Percentiles rank a stretch among this genome's conserved stretches.
These are phyloP conservation scores for Chernovozyma aurita DNA, from an alignment of 1,139 yeast genomes.

Conservation along the genomic window DNA sequence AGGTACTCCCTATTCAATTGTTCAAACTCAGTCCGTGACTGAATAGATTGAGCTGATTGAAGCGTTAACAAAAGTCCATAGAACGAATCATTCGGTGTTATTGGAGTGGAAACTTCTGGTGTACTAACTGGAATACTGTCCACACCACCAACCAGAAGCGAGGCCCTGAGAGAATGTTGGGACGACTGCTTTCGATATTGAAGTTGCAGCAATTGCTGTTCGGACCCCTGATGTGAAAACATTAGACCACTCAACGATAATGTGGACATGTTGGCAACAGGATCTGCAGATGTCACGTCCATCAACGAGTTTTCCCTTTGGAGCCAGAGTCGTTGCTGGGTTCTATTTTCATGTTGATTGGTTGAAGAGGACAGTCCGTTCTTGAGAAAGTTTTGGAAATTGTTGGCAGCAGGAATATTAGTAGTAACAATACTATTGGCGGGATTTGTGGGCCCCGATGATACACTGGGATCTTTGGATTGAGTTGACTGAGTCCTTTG, in stretches of 20 bases:
- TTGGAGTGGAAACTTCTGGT: not conserved
- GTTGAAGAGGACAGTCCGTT: not conserved
- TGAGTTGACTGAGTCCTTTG: conserved; percentile 18
- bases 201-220: conserved; percentile 1
- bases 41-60: conserved; percentile 45
- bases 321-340: conserved; percentile 79
- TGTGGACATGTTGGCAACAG: conserved; percentile 36
- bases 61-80: conserved; percentile 30
- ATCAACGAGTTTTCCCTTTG: conserved; percentile 72
- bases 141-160: not conserved
- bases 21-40: conserved; percentile 71
- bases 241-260: conserved; percentile 34
- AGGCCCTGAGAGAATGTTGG: not conserved
- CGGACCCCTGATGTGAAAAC: conserved; percentile 6
- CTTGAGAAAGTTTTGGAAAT: conserved; percentile 3
- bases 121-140: not conserved
- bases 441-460: not conserved
- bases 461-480: not conserved
- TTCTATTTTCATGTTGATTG: conserved; percentile 48
- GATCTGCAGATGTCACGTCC: conserved; percentile 45
- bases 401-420: conserved; percentile 1
- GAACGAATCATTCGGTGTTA: conserved; percentile 8
- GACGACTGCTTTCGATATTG: not conserved
- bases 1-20: conserved; percentile 69
- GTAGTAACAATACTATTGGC: not conserved